Evolutionary conservation across 2,329 filamentous ascomycete genomes (phyloP), one percentile per base, ranked within the genome.

Genomic region (Microcyclosporella mali): DNA sequence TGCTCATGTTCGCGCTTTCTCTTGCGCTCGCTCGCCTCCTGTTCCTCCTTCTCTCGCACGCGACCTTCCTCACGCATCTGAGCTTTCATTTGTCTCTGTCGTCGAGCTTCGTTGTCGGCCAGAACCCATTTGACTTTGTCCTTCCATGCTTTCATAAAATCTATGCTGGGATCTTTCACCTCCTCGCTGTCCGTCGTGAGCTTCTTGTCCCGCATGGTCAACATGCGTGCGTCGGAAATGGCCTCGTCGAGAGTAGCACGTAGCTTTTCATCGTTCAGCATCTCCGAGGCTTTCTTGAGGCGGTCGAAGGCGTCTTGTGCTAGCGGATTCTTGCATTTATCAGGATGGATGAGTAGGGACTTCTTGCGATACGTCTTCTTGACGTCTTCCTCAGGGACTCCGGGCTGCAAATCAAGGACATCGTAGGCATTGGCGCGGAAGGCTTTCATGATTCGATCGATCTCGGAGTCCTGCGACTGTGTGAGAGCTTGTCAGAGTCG

Each of bases 341-440:
- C 92, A 6, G 92, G 92, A 72, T 98, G 92, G 71, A 98, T 97
- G 37, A 98, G 81, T 44, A 98, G 82, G n/a, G 92, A 98, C 68
- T 95, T 97, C 59, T 88, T 89, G 73, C 92, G 89, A 71, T 97
- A 98, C 55, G 79, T 79, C 56, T 83, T 73, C 70, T 95, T 97
- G 74, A 98, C 97, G 70, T 97, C 92, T 46, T 87, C 89, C 57
- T 97, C 90, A 43, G 92, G 81, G 15, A 97, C 88, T 62, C 92
- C 92, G 3, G 92, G 92, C 65, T 95, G 88, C 34, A 98, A 84
- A 66, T 94, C 92, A 34, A 98, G 82, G 37, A 98, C 88, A 38
- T 90, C 87, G 66, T 98, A 98, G 56, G 82, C 78, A 67, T 87
- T 81, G 56, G 85, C 79, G 57, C 84, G 81, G 67, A 98, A 98